A percentile compares a stretch with the other conserved stretches of the same genome.
phyloP scores from a whole-genome alignment of 371 early-diverging fungal species.

The Mucor saturninus region DNA sequence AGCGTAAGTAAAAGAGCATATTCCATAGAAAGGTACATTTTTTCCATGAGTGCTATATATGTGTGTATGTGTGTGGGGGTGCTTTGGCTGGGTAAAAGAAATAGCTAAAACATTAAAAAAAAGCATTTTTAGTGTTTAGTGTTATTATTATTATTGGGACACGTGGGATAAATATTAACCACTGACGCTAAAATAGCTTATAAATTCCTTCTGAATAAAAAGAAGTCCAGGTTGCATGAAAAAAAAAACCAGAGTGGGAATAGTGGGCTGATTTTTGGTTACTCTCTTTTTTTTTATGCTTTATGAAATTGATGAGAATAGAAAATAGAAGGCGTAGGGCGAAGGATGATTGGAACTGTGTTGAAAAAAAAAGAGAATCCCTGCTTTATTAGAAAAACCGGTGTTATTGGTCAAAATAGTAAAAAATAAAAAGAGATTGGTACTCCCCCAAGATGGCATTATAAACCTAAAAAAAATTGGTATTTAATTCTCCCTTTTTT shows the following conservation, averaged over 20 bases:
- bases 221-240: background rate
- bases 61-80: too few species aligned
- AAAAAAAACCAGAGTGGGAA: background rate
- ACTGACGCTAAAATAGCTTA: too few species aligned
- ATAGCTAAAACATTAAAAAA: too few species aligned
- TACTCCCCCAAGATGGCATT: slow-evolving; percentile 2
- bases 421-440: slow-evolving; percentile 7
- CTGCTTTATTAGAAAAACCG: slow-evolving; percentile 6
- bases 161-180: too few species aligned
- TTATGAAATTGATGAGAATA: background rate
- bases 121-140: too few species aligned
- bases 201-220: too few species aligned
- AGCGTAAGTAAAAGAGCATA: too few species aligned
- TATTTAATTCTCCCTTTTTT: slow-evolving; percentile 4
- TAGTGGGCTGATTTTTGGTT: background rate
- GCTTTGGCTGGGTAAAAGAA: too few species aligned
- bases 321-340: background rate
- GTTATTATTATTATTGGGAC: too few species aligned
- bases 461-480: slow-evolving; percentile 16
- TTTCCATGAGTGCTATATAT: too few species aligned
- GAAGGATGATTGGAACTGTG: background rate
- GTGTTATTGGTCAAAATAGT: slow-evolving; percentile 25
- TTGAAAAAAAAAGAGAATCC: background rate
- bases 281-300: background rate
- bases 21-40: too few species aligned